Conservation (phyloP, 441 rosid genomes). For the Pelargonium cotyledonis region DNA sequence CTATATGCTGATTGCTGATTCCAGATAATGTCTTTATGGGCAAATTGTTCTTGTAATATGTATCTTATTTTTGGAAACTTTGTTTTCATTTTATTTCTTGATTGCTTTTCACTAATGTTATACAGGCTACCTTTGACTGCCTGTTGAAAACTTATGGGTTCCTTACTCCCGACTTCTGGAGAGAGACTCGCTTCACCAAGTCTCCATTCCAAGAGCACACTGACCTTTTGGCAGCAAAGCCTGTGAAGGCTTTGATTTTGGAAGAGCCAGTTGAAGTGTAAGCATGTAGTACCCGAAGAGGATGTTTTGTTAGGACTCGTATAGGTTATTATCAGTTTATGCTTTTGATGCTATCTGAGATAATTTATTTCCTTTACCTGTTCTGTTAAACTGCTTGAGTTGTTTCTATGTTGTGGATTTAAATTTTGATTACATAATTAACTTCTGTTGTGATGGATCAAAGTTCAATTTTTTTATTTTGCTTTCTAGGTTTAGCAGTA, state of each 20-base stretch:
- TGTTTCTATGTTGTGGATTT: not conserved
- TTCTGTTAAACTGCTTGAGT: not conserved
- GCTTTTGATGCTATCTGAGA: not conserved
- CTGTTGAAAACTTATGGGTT: conserved; percentile 58
- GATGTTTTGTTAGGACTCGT: conserved; percentile 3
- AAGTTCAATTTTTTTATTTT: no score
- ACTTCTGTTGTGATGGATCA: not conserved
- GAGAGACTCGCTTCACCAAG: conserved; percentile 33
- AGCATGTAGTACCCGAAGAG: not conserved
- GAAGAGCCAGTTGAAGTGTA: conserved; percentile 34
- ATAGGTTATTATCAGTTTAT: not conserved
- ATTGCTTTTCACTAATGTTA: not conserved
- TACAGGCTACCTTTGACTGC: conserved; percentile 54
- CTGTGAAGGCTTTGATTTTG: conserved; percentile 27
- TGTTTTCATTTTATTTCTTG: no score
- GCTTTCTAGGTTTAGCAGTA: not conserved
- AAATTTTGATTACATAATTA: not conserved
- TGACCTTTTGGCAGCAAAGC: conserved; percentile 33
- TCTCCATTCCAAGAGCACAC: conserved; percentile 52
- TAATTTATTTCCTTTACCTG: not conserved
- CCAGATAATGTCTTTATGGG: no score
- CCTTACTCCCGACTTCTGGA: conserved; percentile 58
- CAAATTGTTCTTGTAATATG: no score
- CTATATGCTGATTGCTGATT: no score
- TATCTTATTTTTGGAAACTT: no score